Base-by-base conservation (phyloP, 2,329 filamentous ascomycete species). In the Cladobotryum mycophilum region DNA sequence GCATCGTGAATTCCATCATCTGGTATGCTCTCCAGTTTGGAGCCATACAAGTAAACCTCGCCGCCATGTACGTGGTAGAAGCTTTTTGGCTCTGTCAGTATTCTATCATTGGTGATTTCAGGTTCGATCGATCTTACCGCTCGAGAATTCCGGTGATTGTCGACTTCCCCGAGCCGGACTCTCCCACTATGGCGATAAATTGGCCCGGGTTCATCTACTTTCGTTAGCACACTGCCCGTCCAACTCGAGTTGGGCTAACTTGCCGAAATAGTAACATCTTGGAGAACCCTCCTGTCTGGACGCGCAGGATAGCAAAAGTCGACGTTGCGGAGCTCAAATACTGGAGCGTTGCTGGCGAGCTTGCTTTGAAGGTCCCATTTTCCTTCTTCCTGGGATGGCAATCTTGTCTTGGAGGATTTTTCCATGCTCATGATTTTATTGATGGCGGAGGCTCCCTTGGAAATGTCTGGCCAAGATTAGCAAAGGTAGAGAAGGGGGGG, bases 131-230 rank as follows among this genome's bases (percentile, higher is more conserved):
- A 30, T 30, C 25, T 30, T 3, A 80, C 1, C 79, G 70, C 56
- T 71, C 68, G 5, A 71, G 58, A 9, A 71, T 56, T 11, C 67
- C 66, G 8, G 70, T 60, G 41, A 70, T 67, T n/a, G 67, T 71
- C 30, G 67, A 69, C 49, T 70, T 70, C 9, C 68, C 68, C 3
- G 66, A 70, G 0, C 74, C 73, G 0, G 68, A 71, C 4, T 71
- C 65, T 3, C 74, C 74, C 1, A 80, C 76, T 11, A 79, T 66
- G 1, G 75, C 77, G 3, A 72, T 64, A 40, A 70, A 76, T 51
- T 70, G 63, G 13, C 72, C 72, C 4, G 66, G 67, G 41, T 66
- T 53, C 54, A 75, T 68, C 56, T 44, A 41, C 6, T 30, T 30
- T 30, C 9, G 25, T 30, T 30, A 30, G 2, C 2, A 30, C 6